phyloP scores from a whole-genome alignment of 1,284 basidiomycete genomes.

The Sanghuangporus baumii region DNA sequence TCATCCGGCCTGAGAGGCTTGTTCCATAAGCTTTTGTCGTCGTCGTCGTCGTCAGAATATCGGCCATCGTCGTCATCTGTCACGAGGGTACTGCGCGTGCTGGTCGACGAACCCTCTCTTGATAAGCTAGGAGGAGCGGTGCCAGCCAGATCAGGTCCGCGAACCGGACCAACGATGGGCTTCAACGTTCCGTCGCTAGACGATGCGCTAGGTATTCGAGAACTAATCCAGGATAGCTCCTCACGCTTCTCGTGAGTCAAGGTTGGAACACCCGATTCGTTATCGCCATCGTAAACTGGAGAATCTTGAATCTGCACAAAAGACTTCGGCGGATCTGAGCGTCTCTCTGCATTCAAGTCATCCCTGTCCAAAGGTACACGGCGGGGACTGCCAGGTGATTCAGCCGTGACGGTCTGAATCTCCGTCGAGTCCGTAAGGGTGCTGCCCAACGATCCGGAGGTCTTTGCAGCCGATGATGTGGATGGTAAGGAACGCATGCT shows the following conservation, averaged over 20 bases:
- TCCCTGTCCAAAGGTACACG: constrained; percentile 6
- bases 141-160: neutral
- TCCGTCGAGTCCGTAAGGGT: constrained; percentile 10
- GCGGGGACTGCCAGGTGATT: constrained; percentile 6
- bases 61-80: constrained; percentile 26
- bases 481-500: constrained; percentile 10
- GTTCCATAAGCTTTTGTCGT: constrained; percentile 32
- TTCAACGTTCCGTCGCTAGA: constrained; percentile 14
- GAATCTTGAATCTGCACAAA: constrained; percentile 9
- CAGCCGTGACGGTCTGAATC: neutral
- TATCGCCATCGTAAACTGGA: constrained; percentile 16
- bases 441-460: neutral
- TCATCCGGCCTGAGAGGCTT: constrained; percentile 19
- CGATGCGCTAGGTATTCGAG: neutral
- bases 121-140: neutral
- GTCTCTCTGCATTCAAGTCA: neutral
- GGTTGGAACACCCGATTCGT: constrained; percentile 7
- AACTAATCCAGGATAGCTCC: constrained; percentile 6
- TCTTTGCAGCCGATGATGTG: neutral
- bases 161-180: neutral
- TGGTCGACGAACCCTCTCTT: constrained; percentile 4
- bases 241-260: constrained; percentile 5
- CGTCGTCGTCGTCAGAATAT: constrained; percentile 44
- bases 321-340: constrained; percentile 3
- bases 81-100: constrained; percentile 4